Conservation (phyloP, 768 basidiomycete genomes). For the Lentinus brumalis region DNA sequence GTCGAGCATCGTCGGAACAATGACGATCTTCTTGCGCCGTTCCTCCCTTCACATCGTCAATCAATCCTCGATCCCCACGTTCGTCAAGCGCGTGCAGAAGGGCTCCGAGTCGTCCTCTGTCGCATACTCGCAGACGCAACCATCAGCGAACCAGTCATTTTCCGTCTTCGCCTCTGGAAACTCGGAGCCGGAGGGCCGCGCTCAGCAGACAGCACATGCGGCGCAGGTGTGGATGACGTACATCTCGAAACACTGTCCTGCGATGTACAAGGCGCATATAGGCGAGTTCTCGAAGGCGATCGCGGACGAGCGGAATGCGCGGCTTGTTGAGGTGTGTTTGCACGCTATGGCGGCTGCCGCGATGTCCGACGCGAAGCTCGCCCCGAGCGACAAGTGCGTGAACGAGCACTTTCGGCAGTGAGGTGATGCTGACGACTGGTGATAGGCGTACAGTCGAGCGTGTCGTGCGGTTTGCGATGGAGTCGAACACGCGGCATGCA, state of each 20-base stretch:
- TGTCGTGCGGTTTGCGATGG: slow-evolving; percentile 57
- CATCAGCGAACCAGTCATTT: slow-evolving; percentile 13
- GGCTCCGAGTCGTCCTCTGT: slow-evolving; percentile 27
- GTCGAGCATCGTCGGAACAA: slow-evolving; percentile 61
- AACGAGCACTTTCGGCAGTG: neutral
- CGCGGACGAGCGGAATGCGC: slow-evolving; percentile 57
- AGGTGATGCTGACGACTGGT: neutral
- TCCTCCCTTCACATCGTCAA: slow-evolving; percentile 77
- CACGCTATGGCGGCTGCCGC: slow-evolving; percentile 76
- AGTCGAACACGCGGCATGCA: slow-evolving; percentile 64
- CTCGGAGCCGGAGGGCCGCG: slow-evolving; percentile 25
- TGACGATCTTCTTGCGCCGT: slow-evolving; percentile 69
- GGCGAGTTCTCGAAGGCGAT: slow-evolving; percentile 76
- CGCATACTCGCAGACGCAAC: slow-evolving; percentile 15
- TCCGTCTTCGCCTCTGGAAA: slow-evolving; percentile 33
- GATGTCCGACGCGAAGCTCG: slow-evolving; percentile 57
- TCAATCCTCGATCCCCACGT: slow-evolving; percentile 79
- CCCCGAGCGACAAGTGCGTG: slow-evolving; percentile 68
- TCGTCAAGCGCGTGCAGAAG: slow-evolving; percentile 69
- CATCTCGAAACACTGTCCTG: slow-evolving; percentile 76
- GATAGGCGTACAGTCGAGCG: slow-evolving; percentile 68
- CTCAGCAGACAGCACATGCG: slow-evolving; percentile 42
- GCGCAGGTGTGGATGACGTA: slow-evolving; percentile 56
- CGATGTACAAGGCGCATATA: slow-evolving; percentile 72
- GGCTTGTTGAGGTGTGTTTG: slow-evolving; percentile 64